Conservation (phyloP, 2,329 filamentous ascomycete species). For the Fusarium torulosum region DNA sequence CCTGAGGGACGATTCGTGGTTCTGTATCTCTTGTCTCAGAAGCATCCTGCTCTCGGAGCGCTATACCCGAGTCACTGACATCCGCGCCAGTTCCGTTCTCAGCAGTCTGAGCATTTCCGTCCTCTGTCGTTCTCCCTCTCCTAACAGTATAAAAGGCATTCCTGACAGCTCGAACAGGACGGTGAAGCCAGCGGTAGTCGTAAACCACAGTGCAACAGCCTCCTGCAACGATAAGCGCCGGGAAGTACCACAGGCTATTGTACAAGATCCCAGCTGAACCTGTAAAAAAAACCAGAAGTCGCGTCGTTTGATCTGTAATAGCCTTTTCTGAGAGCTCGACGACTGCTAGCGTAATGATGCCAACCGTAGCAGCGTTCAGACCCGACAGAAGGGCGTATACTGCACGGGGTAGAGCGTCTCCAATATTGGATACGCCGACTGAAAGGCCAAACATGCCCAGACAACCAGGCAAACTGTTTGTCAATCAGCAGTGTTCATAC, state of each 20-base stretch:
- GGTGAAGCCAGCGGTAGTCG: constrained; percentile 56
- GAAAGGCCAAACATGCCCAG: constrained; percentile 77
- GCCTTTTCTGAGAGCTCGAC: constrained; percentile 76
- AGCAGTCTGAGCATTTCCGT: fast-evolving
- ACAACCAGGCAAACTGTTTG: constrained; percentile 70
- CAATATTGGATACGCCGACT: constrained; percentile 72
- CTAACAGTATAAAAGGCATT: fast-evolving
- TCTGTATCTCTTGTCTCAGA: not conserved
- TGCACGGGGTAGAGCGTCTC: constrained; percentile 67
- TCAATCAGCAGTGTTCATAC: constrained; percentile 43
- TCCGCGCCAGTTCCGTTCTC: not conserved
- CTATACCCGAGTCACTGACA: fast-evolving
- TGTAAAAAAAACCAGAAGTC: constrained; percentile 73
- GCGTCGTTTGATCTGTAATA: constrained; percentile 72
- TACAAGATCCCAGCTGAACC: constrained; percentile 76
- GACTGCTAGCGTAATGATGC: constrained; percentile 77
- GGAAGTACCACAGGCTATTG: constrained; percentile 82
- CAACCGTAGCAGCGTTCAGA: constrained; percentile 78
- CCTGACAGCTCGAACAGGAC: constrained; percentile 12
- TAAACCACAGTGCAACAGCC: not conserved
- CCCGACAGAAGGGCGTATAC: constrained; percentile 79
- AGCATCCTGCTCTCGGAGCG: not conserved
- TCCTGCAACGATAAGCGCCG: constrained; percentile 58
- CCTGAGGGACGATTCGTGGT: constrained; percentile 51
- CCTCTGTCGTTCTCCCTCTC: fast-evolving